A percentile compares a stretch with the other conserved stretches of the same genome.
Conservation (phyloP, 768 basidiomycete species). For the Cytidiella melzeri region DNA sequence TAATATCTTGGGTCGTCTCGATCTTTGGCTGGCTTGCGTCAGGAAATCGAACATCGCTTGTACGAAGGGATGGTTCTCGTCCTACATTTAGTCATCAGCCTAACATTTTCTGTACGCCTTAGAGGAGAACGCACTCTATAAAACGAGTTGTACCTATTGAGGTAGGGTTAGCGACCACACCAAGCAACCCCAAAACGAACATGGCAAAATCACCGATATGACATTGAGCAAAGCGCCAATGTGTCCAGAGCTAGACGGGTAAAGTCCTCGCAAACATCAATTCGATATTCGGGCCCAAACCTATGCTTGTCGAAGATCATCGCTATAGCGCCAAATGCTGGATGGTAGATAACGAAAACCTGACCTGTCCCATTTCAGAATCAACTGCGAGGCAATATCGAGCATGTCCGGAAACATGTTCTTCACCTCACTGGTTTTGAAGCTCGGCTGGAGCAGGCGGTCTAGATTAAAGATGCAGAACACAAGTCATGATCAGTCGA, state of each 20-base stretch:
- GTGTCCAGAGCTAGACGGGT: slow-evolving; percentile 41
- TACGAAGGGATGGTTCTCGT: too few species aligned
- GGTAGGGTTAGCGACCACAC: too few species aligned
- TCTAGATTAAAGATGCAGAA: too few species aligned
- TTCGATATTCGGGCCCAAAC: slow-evolving; percentile 33
- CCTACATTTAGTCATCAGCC: too few species aligned
- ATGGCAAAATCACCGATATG: slow-evolving; percentile 23
- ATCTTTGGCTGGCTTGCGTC: too few species aligned
- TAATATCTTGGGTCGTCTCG: too few species aligned
- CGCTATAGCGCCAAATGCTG: neutral
- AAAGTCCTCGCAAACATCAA: slow-evolving; percentile 38
- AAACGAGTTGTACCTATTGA: too few species aligned
- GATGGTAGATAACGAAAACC: neutral
- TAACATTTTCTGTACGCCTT: too few species aligned
- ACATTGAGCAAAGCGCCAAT: slow-evolving; percentile 37
- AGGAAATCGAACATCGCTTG: too few species aligned
- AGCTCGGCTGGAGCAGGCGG: slow-evolving; percentile 32
- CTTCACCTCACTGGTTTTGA: slow-evolving; percentile 35
- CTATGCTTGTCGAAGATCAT: slow-evolving; percentile 20
- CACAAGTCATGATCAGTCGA: too few species aligned
- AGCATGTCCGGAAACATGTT: slow-evolving; percentile 41
- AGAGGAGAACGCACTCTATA: too few species aligned
- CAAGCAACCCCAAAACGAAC: too few species aligned
- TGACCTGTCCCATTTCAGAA: slow-evolving; percentile 36
- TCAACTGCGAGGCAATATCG: slow-evolving; percentile 35